Conservation (phyloP, 768 basidiomycete species). For the Russula abietina region DNA sequence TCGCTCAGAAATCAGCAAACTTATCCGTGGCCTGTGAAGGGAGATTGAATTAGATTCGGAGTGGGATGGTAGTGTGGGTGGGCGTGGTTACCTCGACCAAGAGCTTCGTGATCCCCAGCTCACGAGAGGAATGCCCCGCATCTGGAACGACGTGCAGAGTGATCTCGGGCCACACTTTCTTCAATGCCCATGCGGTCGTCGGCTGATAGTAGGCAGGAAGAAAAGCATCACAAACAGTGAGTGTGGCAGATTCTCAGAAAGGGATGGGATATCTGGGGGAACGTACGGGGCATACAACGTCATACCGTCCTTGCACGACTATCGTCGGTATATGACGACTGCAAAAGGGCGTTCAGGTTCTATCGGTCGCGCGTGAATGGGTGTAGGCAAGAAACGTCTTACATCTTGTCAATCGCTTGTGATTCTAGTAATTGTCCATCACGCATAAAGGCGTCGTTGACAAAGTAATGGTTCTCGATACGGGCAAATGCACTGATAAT, state of each 20-base stretch:
- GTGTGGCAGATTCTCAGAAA: neutral
- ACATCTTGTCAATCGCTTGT: slow-evolving; percentile 88
- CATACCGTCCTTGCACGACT: slow-evolving; percentile 83
- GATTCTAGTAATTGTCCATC: slow-evolving; percentile 81
- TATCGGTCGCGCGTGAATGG: neutral
- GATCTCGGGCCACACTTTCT: slow-evolving; percentile 80
- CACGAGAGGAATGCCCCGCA: slow-evolving; percentile 82
- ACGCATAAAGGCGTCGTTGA: slow-evolving; percentile 85
- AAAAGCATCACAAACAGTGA: neutral
- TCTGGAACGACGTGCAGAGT: slow-evolving; percentile 71
- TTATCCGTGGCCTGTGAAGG: slow-evolving; percentile 39
- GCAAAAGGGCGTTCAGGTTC: slow-evolving; percentile 7
- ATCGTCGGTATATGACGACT: slow-evolving; percentile 85
- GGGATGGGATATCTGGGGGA: slow-evolving; percentile 22
- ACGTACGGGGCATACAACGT: slow-evolving; percentile 76
- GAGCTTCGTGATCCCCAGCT: slow-evolving; percentile 59
- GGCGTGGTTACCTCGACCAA: slow-evolving; percentile 53
- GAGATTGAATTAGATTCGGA: neutral
- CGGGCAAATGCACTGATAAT: slow-evolving; percentile 67
- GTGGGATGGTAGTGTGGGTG: neutral
- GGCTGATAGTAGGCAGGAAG: slow-evolving; percentile 38
- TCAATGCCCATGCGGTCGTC: slow-evolving; percentile 74
- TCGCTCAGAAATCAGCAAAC: slow-evolving; percentile 35
- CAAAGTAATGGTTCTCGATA: slow-evolving; percentile 89
- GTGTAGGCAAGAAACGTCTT: neutral